These are phyloP conservation scores for Russula brevipes DNA, from an alignment of 768 basidiomycete species.

Conservation along the genomic window DNA sequence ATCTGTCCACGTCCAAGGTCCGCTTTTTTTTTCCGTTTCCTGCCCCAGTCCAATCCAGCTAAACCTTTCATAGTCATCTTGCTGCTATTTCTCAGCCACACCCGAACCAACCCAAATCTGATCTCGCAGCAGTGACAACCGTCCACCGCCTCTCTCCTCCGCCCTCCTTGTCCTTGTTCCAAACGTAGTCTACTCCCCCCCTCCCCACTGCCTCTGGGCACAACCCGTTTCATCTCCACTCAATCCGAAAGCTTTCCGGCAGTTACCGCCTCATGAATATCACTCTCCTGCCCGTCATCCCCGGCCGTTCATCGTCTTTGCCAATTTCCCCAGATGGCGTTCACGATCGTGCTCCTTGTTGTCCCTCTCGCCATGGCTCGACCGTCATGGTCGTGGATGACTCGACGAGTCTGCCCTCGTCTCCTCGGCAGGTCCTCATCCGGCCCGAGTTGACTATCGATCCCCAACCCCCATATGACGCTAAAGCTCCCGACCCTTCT, in stretches of 20 bases:
- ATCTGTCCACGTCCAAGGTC: neutral
- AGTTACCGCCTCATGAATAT: constrained; percentile 19
- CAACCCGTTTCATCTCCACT: neutral
- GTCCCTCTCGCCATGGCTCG: constrained; percentile 15
- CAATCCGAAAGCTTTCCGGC: neutral
- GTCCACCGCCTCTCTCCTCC: neutral
- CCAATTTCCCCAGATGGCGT: constrained; percentile 4
- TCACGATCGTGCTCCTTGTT: constrained; percentile 3
- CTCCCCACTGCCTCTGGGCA: neutral
- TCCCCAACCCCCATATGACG: constrained; percentile 10
- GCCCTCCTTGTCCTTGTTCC: constrained; percentile 5
- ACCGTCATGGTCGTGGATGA: constrained; percentile 23
- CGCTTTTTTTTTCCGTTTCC: neutral
- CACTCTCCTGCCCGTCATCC: constrained; percentile 9
- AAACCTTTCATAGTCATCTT: neutral
- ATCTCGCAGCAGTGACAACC: too few relatives aligned
- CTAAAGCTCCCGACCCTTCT: neutral
- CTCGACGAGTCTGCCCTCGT: constrained; percentile 18
- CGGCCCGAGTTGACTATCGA: constrained; percentile 10
- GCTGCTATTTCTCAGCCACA: too few relatives aligned
- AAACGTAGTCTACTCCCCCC: neutral
- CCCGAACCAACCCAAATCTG: too few relatives aligned
- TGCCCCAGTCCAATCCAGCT: too few relatives aligned
- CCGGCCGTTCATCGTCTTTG: constrained; percentile 23
- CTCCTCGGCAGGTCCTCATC: constrained; percentile 14